Base-by-base conservation (phyloP, 2,329 filamentous ascomycete species). In the Aspergillus brunneoviolaceus region DNA sequence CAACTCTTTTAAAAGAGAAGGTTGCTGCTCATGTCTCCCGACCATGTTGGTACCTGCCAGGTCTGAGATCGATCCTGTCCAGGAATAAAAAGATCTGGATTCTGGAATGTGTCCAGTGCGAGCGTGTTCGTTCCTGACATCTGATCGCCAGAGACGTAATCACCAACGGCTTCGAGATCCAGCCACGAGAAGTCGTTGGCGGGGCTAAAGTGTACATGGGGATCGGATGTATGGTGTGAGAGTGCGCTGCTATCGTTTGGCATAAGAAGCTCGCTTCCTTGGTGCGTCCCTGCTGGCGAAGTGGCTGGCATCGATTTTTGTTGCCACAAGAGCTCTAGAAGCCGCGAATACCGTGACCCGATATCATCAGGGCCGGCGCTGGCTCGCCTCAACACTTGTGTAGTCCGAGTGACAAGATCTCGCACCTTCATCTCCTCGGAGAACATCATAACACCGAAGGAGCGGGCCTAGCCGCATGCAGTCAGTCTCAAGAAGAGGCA, bases 141-240 rank as follows among this genome's bases (percentile, higher is more conserved):
- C 51, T 74, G 76, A 54, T 81, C 79, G 3, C 78, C 77, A 4
- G 77, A 79, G 21, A 81, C 82, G 66, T 84, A 86, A 62, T 87
- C 84, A 0, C 84, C 84, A 2, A 87, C 80, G 1, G 85, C 85
- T 59, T 84, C 82, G 5, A 87, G 73, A 66, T 87, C 84, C 1
- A 85, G 77, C 85, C 85, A 87, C 0, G 84, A 86, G 70, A 87
- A 87, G 49, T 84, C 82, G 55, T 85, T 83, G 2, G 81, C 76
- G 55, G 80, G 75, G 70, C 80, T 76, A 70, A 76, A 75, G 59
- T 79, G 67, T 70, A 76, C 65, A 61, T 76, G 73, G 39, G 68
- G 67, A 45, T 80, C 74, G 63, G 77, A 57, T 65, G 79, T 60
- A 54, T 70, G 66, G 60, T 65, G 71, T 27, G 68, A 51, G n/a